These are phyloP conservation scores for Pinus albicaulis DNA, from an alignment of 75 land plant species.

Conservation along the genomic window DNA sequence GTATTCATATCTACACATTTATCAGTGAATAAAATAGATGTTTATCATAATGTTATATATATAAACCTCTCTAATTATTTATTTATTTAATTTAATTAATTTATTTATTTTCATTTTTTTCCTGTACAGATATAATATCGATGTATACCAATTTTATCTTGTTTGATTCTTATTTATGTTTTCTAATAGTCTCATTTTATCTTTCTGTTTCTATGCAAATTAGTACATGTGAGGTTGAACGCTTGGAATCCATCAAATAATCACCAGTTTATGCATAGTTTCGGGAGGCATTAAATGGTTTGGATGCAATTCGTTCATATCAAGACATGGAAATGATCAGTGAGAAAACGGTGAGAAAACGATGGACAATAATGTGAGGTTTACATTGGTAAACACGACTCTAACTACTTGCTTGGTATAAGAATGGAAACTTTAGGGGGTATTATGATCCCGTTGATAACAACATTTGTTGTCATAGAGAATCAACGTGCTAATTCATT, in stretches of 20 bases:
- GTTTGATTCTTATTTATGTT: too few species aligned
- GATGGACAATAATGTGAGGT: slow-evolving; percentile 89
- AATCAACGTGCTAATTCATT: slow-evolving; percentile 35
- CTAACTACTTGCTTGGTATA: slow-evolving; percentile 90
- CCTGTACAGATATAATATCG: too few species aligned
- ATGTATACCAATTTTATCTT: too few species aligned
- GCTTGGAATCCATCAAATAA: slow-evolving; percentile 88
- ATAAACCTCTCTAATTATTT: too few species aligned
- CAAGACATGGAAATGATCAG: slow-evolving; percentile 84
- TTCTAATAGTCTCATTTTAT: background rate
- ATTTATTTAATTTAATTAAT: too few species aligned
- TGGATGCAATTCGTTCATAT: slow-evolving; percentile 81
- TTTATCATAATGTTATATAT: too few species aligned
- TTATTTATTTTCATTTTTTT: too few species aligned
- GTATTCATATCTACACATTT: too few species aligned
- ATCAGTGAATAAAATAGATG: too few species aligned
- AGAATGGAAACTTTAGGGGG: slow-evolving; percentile 87
- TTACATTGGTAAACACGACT: slow-evolving; percentile 78
- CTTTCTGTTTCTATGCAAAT: slow-evolving; percentile 34
- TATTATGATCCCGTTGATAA: slow-evolving; percentile 92
- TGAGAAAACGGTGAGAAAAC: slow-evolving; percentile 87
- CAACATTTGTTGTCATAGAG: slow-evolving; percentile 90
- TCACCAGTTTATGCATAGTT: slow-evolving; percentile 99
- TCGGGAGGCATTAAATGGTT: slow-evolving; percentile 94
- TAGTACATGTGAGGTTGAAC: slow-evolving; percentile 90